A percentile compares a stretch with the other conserved stretches of the same genome.
These are phyloP conservation scores for Xerocomellus amylosporus DNA, from an alignment of 768 basidiomycete species.

Conservation along the genomic window DNA sequence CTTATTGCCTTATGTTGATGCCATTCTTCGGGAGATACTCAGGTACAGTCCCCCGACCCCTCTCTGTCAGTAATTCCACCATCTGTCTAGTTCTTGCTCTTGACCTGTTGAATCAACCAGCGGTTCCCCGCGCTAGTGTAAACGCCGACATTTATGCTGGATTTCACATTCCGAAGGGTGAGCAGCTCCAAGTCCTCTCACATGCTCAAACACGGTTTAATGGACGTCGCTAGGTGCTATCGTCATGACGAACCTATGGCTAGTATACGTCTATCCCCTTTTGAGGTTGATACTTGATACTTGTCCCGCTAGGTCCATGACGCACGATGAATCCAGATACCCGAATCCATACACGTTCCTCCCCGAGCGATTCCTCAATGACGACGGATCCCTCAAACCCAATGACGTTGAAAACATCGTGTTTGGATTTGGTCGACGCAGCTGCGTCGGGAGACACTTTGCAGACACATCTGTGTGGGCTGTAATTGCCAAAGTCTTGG, in stretches of 20 bases:
- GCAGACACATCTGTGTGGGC: slow-evolving; percentile 21
- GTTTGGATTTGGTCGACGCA: slow-evolving; percentile 28
- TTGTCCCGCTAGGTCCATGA: slow-evolving; percentile 9
- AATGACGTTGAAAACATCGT: slow-evolving; percentile 5
- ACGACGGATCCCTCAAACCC: slow-evolving; percentile 17
- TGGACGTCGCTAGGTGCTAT: background rate
- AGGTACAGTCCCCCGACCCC: slow-evolving; percentile 5
- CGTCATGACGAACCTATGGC: slow-evolving; percentile 8
- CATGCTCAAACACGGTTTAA: background rate
- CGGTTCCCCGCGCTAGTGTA: background rate
- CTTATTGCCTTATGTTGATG: slow-evolving; percentile 5
- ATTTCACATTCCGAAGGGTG: slow-evolving; percentile 10
- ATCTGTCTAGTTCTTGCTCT: background rate
- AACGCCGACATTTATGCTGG: slow-evolving; percentile 10
- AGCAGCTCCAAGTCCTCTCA: background rate
- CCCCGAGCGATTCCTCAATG: slow-evolving; percentile 40
- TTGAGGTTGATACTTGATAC: accelerated
- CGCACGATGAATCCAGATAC: slow-evolving; percentile 29
- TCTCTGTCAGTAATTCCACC: background rate
- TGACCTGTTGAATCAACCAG: background rate
- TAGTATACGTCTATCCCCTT: background rate
- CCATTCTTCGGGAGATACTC: slow-evolving; percentile 2
- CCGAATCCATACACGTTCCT: slow-evolving; percentile 34
- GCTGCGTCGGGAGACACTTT: slow-evolving; percentile 24
- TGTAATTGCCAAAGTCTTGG: slow-evolving; percentile 10